Evolutionary conservation across 2,329 filamentous ascomycete genomes (phyloP).

Genomic region (Camillea tinctor): DNA sequence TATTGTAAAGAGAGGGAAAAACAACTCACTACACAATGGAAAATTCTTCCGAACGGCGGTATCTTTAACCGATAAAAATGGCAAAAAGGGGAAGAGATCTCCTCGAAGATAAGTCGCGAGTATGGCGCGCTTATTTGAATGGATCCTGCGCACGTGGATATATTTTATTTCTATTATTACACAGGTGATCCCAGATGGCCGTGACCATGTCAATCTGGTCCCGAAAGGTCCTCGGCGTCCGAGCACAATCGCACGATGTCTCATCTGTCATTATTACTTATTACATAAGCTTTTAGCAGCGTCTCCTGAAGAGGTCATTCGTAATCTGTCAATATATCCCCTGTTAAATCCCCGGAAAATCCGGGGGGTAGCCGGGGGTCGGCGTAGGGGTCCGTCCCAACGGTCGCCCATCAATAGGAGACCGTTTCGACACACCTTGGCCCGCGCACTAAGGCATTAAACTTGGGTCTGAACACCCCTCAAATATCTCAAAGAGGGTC

Average conservation of each 20-base stretch:
- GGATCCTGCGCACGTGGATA: background rate
- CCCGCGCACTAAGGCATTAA: background rate
- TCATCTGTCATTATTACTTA: background rate
- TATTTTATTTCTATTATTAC: background rate
- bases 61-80: no score
- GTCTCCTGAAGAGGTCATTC: background rate
- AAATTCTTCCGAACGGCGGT: no score
- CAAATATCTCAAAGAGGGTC: background rate
- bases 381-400: background rate
- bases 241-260: background rate
- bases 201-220: background rate
- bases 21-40: no score
- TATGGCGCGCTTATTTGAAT: background rate
- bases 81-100: no score
- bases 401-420: background rate
- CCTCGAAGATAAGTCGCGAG: background rate
- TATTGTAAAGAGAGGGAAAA: no score
- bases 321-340: background rate
- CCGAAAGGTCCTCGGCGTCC: background rate
- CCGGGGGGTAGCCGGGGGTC: background rate
- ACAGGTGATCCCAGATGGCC: no score
- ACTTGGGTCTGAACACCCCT: background rate
- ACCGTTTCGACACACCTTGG: background rate
- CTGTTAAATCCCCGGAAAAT: background rate
- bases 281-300: background rate